These are phyloP conservation scores for Eimeria falciformis DNA, from an alignment of 169 alveolate genomes.

Conservation along the genomic window DNA sequence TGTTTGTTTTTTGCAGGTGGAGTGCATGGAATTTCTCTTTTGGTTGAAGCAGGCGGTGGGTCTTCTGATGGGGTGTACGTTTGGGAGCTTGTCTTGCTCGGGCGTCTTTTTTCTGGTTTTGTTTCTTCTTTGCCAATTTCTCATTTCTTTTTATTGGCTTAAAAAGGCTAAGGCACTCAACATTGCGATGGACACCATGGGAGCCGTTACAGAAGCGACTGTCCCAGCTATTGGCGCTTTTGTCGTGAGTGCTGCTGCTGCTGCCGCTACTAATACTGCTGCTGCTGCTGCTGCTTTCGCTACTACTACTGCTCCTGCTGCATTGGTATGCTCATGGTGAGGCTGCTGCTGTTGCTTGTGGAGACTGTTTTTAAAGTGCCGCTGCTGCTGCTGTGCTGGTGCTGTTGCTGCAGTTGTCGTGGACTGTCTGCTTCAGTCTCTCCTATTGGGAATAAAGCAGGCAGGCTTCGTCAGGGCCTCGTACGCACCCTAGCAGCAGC, in stretches of 20 bases:
- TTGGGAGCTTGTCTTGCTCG: background rate
- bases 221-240: conserved; percentile 15
- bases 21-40: background rate
- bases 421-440: conserved; percentile 29
- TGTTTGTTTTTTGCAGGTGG: conserved; percentile 2
- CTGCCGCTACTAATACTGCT: background rate
- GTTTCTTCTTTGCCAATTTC: background rate
- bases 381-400: conserved; percentile 15
- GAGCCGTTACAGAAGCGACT: background rate
- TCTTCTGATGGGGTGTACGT: background rate
- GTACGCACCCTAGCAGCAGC: background rate
- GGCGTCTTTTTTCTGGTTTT: background rate
- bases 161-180: background rate
- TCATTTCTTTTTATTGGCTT: background rate
- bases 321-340: background rate
- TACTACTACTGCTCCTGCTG: background rate
- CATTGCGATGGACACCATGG: background rate
- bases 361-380: background rate
- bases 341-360: background rate
- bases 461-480: background rate
- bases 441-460: background rate
- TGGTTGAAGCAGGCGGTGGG: conserved; percentile 26
- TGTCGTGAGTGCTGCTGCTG: background rate
- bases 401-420: conserved; percentile 38
- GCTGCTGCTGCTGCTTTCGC: conserved; percentile 3